phyloP scores from a whole-genome alignment of 2,329 filamentous ascomycete species.

The Fusarium tuaranense region DNA sequence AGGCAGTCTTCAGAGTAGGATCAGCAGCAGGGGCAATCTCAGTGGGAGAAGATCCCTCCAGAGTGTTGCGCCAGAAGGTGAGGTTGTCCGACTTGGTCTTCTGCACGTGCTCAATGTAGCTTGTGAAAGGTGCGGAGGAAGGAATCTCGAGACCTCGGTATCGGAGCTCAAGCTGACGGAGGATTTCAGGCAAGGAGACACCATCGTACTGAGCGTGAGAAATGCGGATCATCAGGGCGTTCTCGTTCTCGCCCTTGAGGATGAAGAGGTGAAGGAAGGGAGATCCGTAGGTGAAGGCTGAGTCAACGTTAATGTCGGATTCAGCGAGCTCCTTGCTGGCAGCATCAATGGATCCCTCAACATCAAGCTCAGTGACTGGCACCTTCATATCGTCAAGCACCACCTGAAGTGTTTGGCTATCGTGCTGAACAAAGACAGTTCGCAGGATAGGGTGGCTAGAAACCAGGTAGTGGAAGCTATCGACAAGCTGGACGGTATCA shows the following conservation, averaged over 20 bases:
- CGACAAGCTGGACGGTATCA: slow-evolving; percentile 26
- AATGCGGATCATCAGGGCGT: slow-evolving; percentile 46
- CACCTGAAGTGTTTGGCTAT: slow-evolving; percentile 32
- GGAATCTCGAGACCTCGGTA: slow-evolving; percentile 48
- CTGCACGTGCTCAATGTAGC: slow-evolving; percentile 27
- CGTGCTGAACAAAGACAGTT: slow-evolving; percentile 41
- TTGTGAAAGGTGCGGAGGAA: slow-evolving; percentile 32
- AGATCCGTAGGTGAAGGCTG: slow-evolving; percentile 22
- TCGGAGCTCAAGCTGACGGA: slow-evolving; percentile 54
- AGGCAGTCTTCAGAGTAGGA: slow-evolving; percentile 31
- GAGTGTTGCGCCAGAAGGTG: slow-evolving; percentile 34
- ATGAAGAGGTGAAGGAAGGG: slow-evolving; percentile 38
- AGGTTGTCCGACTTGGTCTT: slow-evolving; percentile 19
- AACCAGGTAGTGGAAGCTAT: slow-evolving; percentile 40
- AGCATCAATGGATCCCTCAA: slow-evolving; percentile 20
- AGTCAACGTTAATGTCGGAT: slow-evolving; percentile 20
- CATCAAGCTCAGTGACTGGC: slow-evolving; percentile 23
- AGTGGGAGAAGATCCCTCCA: slow-evolving; percentile 33
- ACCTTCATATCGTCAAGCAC: slow-evolving; percentile 34
- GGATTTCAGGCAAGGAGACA: slow-evolving; percentile 58
- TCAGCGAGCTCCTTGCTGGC: slow-evolving; percentile 34
- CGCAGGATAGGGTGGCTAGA: slow-evolving; percentile 40
- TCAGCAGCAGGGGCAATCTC: slow-evolving; percentile 34
- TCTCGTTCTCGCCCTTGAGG: slow-evolving; percentile 30
- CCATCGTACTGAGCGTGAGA: slow-evolving; percentile 65